A percentile compares a stretch with the other conserved stretches of the same genome.
These are phyloP conservation scores for Phialophora macrospora DNA, from an alignment of 2,329 filamentous ascomycete species.

Conservation along the genomic window DNA sequence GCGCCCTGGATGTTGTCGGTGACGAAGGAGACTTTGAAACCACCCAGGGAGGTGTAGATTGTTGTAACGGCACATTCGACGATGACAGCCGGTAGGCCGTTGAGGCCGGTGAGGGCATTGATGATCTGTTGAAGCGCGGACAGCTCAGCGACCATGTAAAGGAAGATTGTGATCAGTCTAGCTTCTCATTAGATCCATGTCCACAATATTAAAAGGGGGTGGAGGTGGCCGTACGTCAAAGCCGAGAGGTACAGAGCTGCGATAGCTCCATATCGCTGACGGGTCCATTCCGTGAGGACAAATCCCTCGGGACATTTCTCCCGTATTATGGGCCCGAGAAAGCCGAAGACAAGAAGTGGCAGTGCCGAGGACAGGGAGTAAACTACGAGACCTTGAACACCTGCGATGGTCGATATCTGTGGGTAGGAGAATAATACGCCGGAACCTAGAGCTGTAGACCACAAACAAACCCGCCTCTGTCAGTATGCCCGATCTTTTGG, in stretches of 20 bases:
- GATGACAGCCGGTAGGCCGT: conserved; percentile 75
- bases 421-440: conserved; percentile 84
- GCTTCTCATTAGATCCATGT: conserved; percentile 26
- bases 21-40: conserved; percentile 81
- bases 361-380: conserved; percentile 75
- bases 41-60: conserved; percentile 80
- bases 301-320: conserved; percentile 82
- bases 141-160: conserved; percentile 86
- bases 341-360: conserved; percentile 75
- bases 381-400: conserved; percentile 76
- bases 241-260: conserved; percentile 75
- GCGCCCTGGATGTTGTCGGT: conserved; percentile 81
- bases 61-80: conserved; percentile 79
- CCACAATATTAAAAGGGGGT: background rate
- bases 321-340: conserved; percentile 72
- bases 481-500: conserved; percentile 33
- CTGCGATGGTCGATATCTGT: conserved; percentile 76
- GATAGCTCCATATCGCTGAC: conserved; percentile 73
- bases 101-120: conserved; percentile 72
- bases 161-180: conserved; percentile 74
- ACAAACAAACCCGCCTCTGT: conserved; percentile 44
- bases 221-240: conserved; percentile 59
- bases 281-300: conserved; percentile 82
- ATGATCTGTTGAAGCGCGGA: conserved; percentile 81
- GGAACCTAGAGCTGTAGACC: conserved; percentile 72